phyloP scores from a whole-genome alignment of 306 rosid genomes.

The Lupinus albus region DNA sequence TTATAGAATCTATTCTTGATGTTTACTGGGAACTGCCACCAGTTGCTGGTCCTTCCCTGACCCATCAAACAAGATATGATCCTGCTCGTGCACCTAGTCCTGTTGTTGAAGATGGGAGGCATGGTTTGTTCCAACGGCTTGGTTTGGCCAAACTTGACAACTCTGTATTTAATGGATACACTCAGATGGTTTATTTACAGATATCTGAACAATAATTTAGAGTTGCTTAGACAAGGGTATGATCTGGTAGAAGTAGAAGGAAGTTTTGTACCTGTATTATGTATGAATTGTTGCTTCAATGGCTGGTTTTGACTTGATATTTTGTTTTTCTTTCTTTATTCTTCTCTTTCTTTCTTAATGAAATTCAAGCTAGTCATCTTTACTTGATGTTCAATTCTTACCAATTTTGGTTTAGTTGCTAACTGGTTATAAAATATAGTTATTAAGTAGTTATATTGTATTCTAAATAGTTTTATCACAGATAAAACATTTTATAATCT shows the following conservation, averaged over 20 bases:
- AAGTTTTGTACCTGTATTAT: slow-evolving; percentile 40
- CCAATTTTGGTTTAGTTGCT: slow-evolving; percentile 5
- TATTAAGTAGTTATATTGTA: no score
- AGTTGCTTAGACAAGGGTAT: slow-evolving; percentile 43
- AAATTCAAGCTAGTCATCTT: slow-evolving; percentile 33
- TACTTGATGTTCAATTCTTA: slow-evolving; percentile 6
- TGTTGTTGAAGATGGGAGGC: slow-evolving; percentile 88
- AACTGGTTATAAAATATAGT: neutral
- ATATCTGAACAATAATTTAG: slow-evolving; percentile 66
- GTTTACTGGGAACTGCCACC: slow-evolving; percentile 99
- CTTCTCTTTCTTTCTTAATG: slow-evolving; percentile 11
- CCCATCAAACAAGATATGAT: slow-evolving; percentile 95
- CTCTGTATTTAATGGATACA: slow-evolving; percentile 94
- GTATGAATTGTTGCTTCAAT: slow-evolving; percentile 36
- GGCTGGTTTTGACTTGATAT: slow-evolving; percentile 48
- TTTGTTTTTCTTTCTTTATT: slow-evolving; percentile 23
- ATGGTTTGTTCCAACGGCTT: slow-evolving; percentile 77
- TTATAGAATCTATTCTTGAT: slow-evolving; percentile 85
- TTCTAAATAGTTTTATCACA: no score
- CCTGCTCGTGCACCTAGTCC: slow-evolving; percentile 89
- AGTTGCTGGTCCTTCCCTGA: slow-evolving; percentile 94
- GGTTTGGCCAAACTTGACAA: slow-evolving; percentile 71
- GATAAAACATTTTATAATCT: no score
- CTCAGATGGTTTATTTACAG: slow-evolving; percentile 96
- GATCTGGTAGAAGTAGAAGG: slow-evolving; percentile 40